Evolutionary conservation across 768 basidiomycete species (phyloP).

Genomic region (Peribolospora baueri): DNA sequence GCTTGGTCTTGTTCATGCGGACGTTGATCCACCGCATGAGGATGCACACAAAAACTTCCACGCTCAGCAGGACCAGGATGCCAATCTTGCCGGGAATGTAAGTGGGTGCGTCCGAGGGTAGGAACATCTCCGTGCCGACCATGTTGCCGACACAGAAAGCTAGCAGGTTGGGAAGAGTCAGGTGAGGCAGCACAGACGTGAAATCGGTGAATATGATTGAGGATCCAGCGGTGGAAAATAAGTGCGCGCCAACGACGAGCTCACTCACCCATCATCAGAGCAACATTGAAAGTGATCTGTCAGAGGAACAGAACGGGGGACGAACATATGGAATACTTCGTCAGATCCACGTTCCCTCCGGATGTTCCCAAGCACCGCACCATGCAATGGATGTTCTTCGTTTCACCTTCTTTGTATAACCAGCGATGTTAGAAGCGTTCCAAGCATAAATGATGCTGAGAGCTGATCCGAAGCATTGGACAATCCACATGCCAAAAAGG

Average conservation of each 20-base stretch:
- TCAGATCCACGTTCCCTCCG: no score
- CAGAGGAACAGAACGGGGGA: neutral
- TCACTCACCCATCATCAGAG: no score
- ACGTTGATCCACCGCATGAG: slow-evolving; percentile 33
- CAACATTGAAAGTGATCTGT: no score
- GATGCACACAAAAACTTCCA: slow-evolving; percentile 29
- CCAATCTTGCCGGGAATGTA: slow-evolving; percentile 45
- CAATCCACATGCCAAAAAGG: slow-evolving; percentile 27
- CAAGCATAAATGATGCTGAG: slow-evolving; percentile 38
- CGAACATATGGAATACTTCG: neutral
- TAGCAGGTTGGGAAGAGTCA: neutral
- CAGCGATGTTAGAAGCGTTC: slow-evolving; percentile 38
- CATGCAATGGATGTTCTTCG: neutral
- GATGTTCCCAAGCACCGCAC: neutral
- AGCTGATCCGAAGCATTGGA: slow-evolving; percentile 34
- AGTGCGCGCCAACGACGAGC: no score
- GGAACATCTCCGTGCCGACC: slow-evolving; percentile 39
- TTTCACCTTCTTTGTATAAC: slow-evolving; percentile 37
- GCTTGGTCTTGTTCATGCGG: slow-evolving; percentile 24
- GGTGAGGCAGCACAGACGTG: slow-evolving; percentile 22
- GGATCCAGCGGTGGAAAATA: no score
- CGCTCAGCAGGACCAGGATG: slow-evolving; percentile 34
- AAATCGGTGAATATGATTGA: slow-evolving; percentile 29
- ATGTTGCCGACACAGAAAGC: slow-evolving; percentile 28
- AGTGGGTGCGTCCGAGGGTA: slow-evolving; percentile 33